A percentile compares a stretch with the other conserved stretches of the same genome.
Conservation (phyloP, 1,284 basidiomycete genomes). For the Wallemia mellicola region DNA sequence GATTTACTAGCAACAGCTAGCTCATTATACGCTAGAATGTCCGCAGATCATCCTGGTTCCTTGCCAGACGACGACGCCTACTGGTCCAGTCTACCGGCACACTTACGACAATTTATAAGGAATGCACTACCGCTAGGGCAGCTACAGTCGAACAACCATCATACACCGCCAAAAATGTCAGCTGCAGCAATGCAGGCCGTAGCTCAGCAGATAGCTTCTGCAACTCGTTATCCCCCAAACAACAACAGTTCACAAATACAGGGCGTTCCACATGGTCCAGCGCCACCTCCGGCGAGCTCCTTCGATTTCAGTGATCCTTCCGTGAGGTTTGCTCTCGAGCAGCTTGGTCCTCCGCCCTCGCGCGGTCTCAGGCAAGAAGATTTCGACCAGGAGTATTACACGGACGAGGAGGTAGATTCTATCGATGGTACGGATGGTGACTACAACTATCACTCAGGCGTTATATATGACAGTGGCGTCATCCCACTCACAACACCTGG, state of each 20-base stretch:
- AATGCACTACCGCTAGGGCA: slow-evolving; percentile 23
- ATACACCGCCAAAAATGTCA: not conserved
- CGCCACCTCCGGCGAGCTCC: slow-evolving; percentile 22
- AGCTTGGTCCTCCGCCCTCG: slow-evolving; percentile 18
- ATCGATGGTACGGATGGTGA: not conserved
- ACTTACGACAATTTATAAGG: slow-evolving; percentile 25
- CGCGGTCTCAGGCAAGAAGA: slow-evolving; percentile 2
- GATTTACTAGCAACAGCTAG: not conserved
- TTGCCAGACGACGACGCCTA: slow-evolving; percentile 23
- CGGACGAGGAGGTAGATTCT: not conserved
- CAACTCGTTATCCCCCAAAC: slow-evolving; percentile 23
- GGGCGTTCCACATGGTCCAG: slow-evolving; percentile 13
- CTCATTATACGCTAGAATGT: not conserved
- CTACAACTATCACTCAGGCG: slow-evolving; percentile 26
- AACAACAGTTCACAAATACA: slow-evolving; percentile 4
- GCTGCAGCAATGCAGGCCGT: slow-evolving; percentile 25
- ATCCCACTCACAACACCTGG: slow-evolving; percentile 32
- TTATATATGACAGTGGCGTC: slow-evolving; percentile 23
- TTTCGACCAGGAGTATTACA: slow-evolving; percentile 1
- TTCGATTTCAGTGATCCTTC: slow-evolving; percentile 26
- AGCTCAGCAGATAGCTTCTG: slow-evolving; percentile 29
- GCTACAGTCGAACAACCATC: slow-evolving; percentile 4
- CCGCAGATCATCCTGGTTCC: not conserved
- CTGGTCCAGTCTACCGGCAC: slow-evolving; percentile 25
- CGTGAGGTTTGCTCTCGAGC: slow-evolving; percentile 24